phyloP scores from a whole-genome alignment of 371 early-diverging fungal genomes.

The Amoeboradix gromovi region DNA sequence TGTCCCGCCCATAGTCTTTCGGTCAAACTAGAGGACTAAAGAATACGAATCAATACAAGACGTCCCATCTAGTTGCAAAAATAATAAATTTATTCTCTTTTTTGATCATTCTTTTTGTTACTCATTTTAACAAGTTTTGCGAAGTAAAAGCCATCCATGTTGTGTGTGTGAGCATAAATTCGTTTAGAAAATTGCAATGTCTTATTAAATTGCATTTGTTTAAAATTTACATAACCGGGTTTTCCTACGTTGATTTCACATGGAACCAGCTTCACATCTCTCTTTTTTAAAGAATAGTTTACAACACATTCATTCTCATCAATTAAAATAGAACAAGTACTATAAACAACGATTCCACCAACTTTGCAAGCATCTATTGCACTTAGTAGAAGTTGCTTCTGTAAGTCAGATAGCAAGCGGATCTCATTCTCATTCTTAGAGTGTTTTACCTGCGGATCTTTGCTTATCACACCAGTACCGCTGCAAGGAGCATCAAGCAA shows the following conservation, averaged over 20 bases:
- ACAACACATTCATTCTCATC: constrained; percentile 98
- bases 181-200: constrained; percentile 54
- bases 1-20: no score
- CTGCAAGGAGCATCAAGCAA: constrained; percentile 96
- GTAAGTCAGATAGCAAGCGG: constrained; percentile 54
- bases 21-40: no score
- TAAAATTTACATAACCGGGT: constrained; percentile 40
- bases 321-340: constrained; percentile 93
- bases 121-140: constrained; percentile 62
- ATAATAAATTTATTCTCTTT: not conserved
- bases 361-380: constrained; percentile 91
- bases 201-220: constrained; percentile 38
- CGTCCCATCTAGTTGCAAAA: no score
- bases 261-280: constrained; percentile 60
- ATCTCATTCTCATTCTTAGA: constrained; percentile 80
- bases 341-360: constrained; percentile 90
- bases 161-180: constrained; percentile 93
- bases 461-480: constrained; percentile 96
- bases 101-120: constrained; percentile 8
- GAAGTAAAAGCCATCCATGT: constrained; percentile 99
- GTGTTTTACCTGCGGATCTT: constrained; percentile 81
- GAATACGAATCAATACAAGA: no score
- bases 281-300: constrained; percentile 71
- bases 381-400: constrained; percentile 77
- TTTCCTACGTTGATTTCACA: constrained; percentile 72